These are phyloP conservation scores for Sicyos baderoa DNA, from an alignment of 306 rosid species.

Conservation along the genomic window DNA sequence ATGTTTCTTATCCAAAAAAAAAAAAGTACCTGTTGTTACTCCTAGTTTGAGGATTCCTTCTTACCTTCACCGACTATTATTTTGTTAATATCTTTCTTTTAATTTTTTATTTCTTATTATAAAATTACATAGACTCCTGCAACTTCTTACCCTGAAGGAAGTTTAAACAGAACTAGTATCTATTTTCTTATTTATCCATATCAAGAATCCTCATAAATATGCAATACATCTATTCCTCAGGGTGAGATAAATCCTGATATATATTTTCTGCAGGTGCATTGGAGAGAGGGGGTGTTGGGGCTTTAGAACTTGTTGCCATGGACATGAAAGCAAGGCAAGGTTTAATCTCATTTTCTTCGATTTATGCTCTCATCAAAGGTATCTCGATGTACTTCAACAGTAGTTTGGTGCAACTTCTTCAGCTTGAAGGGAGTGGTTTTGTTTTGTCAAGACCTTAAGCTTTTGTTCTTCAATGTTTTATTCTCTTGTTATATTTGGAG, in stretches of 20 bases:
- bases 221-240: not conserved
- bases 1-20: no score
- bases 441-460: not conserved
- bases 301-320: conserved; percentile 99
- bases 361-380: not conserved
- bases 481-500: conserved; percentile 5
- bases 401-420: not conserved
- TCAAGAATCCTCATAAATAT: not conserved
- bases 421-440: conserved; percentile 9
- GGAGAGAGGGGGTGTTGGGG: conserved; percentile 98
- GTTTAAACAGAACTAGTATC: not conserved
- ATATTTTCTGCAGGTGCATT: conserved; percentile 51
- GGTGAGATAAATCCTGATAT: not conserved
- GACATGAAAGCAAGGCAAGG: conserved; percentile 98
- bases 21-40: no score
- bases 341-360: conserved; percentile 1
- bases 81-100: not conserved
- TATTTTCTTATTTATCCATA: not conserved
- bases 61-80: not conserved
- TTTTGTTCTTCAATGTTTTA: not conserved
- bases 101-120: not conserved
- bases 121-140: not conserved
- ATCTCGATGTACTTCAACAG: not conserved
- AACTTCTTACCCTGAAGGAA: not conserved
- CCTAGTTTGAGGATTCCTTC: not conserved